Evolutionary conservation across 352 stramenopile genomes (phyloP).

Genomic region (Pythium insidiosum): DNA sequence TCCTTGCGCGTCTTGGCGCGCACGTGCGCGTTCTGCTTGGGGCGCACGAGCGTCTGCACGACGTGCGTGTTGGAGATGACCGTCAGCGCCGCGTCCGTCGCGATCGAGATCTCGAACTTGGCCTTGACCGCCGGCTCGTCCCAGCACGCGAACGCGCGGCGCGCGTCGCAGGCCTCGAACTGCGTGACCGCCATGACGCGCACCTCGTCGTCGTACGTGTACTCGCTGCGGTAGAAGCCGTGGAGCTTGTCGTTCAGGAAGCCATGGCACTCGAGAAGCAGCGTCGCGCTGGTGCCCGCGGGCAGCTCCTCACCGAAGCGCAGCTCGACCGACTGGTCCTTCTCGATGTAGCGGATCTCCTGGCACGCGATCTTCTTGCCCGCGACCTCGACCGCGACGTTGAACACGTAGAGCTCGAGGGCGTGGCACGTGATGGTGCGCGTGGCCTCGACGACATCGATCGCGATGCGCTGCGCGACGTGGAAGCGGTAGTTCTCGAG

Average conservation of each 20-base stretch:
- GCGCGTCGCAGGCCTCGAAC: conserved; percentile 82
- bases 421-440: conserved; percentile 88
- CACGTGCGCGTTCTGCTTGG: conserved; percentile 52
- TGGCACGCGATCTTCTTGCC: conserved; percentile 29
- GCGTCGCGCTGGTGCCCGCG: conserved; percentile 16
- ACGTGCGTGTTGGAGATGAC: conserved; percentile 97
- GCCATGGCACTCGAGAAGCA: conserved; percentile 51
- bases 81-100: conserved; percentile 82
- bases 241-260: conserved; percentile 91
- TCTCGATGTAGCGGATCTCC: conserved; percentile 46
- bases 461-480: conserved; percentile 46
- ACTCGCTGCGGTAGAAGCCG: conserved; percentile 94
- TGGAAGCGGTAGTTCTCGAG: conserved; percentile 67
- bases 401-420: conserved; percentile 88
- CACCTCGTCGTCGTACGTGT: conserved; percentile 85
- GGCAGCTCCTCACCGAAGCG: conserved; percentile 36
- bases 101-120: conserved; percentile 90
- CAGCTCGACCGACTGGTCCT: conserved; percentile 51
- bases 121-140: conserved; percentile 97
- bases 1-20: conserved; percentile 26
- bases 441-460: conserved; percentile 55
- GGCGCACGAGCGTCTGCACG: conserved; percentile 57
- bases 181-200: conserved; percentile 92
- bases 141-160: conserved; percentile 96
- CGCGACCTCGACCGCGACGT: conserved; percentile 41